Conservation (phyloP, 1,139 yeast genomes). For the Sugiyamaella xylanicola region DNA sequence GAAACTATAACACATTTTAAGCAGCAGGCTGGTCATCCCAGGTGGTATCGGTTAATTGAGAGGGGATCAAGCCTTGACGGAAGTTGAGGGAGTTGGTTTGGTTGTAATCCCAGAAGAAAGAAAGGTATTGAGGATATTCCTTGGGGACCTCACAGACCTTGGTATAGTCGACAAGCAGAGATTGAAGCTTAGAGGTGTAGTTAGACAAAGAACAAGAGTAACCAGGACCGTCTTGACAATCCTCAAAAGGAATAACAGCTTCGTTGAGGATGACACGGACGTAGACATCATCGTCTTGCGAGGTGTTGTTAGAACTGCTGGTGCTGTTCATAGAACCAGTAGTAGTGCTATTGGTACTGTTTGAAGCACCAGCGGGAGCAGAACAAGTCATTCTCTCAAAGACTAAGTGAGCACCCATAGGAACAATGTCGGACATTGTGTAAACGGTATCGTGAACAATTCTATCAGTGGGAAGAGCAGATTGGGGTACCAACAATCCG, state of each 20-base stretch:
- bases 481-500: slow-evolving; percentile 51
- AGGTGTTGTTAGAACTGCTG: neutral
- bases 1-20: neutral
- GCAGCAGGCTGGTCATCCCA: slow-evolving; percentile 24
- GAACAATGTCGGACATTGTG: slow-evolving; percentile 51
- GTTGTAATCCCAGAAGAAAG: slow-evolving; percentile 42
- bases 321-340: neutral
- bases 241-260: slow-evolving; percentile 58
- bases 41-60: slow-evolving; percentile 27
- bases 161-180: slow-evolving; percentile 26
- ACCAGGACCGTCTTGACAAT: slow-evolving; percentile 58
- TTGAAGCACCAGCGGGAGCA: neutral
- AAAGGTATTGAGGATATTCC: slow-evolving; percentile 34
- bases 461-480: slow-evolving; percentile 41
- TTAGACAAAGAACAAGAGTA: slow-evolving; percentile 55
- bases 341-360: neutral
- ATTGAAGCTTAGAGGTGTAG: slow-evolving; percentile 37
- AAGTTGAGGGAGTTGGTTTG: slow-evolving; percentile 30
- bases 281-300: slow-evolving; percentile 29
- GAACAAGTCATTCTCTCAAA: slow-evolving; percentile 53
- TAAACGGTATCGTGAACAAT: slow-evolving; percentile 49
- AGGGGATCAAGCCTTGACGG: slow-evolving; percentile 29
- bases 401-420: slow-evolving; percentile 59
- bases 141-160: slow-evolving; percentile 34
- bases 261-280: slow-evolving; percentile 60